These are phyloP conservation scores for Leptographium procerum DNA, from an alignment of 2,329 filamentous ascomycete genomes.

Conservation along the genomic window DNA sequence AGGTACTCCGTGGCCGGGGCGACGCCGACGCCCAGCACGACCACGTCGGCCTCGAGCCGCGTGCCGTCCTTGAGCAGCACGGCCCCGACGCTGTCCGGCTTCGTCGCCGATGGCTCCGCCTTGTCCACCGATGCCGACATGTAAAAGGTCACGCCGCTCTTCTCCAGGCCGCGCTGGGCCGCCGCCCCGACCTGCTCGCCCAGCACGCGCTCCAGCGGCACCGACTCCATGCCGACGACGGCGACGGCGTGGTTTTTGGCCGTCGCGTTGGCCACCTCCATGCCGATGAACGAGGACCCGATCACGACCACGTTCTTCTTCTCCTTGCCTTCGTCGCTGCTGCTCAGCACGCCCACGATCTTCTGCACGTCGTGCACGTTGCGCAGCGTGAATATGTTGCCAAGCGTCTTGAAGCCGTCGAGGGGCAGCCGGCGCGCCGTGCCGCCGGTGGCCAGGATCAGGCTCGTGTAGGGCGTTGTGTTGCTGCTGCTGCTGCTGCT, in stretches of 20 bases:
- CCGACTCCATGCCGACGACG: constrained; percentile 78
- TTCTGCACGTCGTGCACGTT: constrained; percentile 64
- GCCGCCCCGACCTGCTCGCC: constrained; percentile 70
- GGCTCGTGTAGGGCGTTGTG: constrained; percentile 65
- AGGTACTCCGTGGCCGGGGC: constrained; percentile 76
- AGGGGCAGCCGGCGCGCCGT: constrained; percentile 65
- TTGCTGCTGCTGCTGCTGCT: too few species aligned
- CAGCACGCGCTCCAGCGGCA: constrained; percentile 76
- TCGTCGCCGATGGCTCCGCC: constrained; percentile 57
- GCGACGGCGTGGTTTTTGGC: constrained; percentile 71
- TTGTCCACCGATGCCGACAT: constrained; percentile 73
- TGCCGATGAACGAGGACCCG: constrained; percentile 92
- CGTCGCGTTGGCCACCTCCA: constrained; percentile 87
- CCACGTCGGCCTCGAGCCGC: constrained; percentile 71
- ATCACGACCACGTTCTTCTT: constrained; percentile 83
- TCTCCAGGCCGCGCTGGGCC: constrained; percentile 69
- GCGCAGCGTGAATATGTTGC: constrained; percentile 79
- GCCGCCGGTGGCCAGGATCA: constrained; percentile 83
- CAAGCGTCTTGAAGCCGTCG: constrained; percentile 72
- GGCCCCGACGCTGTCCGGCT: constrained; percentile 63
- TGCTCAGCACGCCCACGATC: constrained; percentile 69
- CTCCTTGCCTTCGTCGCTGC: constrained; percentile 34
- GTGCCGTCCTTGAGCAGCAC: constrained; percentile 81
- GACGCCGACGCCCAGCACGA: constrained; percentile 86
- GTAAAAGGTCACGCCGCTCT: constrained; percentile 80